phyloP scores from a whole-genome alignment of 345 rosid species.

The Lagerstroemia speciosa region DNA sequence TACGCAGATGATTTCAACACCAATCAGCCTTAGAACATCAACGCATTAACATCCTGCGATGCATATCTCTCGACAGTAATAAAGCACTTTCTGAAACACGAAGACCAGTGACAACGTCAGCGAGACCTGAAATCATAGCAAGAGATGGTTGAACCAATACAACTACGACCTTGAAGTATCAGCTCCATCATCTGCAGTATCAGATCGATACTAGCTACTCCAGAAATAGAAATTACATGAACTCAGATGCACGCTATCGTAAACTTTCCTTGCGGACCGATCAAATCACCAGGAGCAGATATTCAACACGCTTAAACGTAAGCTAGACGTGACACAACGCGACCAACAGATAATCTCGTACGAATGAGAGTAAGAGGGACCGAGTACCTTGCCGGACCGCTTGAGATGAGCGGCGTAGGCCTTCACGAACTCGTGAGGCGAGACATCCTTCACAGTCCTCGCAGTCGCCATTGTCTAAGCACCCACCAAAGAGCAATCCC shows the following conservation, averaged over 20 bases:
- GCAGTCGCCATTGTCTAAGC: slow-evolving; percentile 40
- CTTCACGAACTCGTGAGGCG: slow-evolving; percentile 79
- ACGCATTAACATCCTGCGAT: too few relatives aligned
- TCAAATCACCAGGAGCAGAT: neutral
- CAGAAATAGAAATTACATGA: neutral
- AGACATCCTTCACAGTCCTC: slow-evolving; percentile 72
- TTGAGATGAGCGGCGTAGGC: slow-evolving; percentile 85
- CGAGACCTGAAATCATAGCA: too few relatives aligned
- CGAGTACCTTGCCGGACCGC: slow-evolving; percentile 74
- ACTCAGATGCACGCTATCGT: neutral
- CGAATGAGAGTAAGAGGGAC: neutral
- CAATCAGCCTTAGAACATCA: neutral
- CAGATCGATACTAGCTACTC: neutral
- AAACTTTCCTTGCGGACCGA: neutral
- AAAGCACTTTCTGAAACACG: too few relatives aligned
- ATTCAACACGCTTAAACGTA: neutral
- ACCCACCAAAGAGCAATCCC: neutral
- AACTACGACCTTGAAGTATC: neutral
- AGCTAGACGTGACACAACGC: too few relatives aligned
- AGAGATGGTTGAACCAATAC: neutral
- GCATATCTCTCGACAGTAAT: neutral
- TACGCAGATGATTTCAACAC: neutral
- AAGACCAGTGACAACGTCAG: too few relatives aligned
- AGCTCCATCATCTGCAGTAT: neutral
- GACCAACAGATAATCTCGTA: too few relatives aligned